Evolutionary conservation across 2,329 filamentous ascomycete species (phyloP).

Genomic region (Fusarium chlamydosporum): DNA sequence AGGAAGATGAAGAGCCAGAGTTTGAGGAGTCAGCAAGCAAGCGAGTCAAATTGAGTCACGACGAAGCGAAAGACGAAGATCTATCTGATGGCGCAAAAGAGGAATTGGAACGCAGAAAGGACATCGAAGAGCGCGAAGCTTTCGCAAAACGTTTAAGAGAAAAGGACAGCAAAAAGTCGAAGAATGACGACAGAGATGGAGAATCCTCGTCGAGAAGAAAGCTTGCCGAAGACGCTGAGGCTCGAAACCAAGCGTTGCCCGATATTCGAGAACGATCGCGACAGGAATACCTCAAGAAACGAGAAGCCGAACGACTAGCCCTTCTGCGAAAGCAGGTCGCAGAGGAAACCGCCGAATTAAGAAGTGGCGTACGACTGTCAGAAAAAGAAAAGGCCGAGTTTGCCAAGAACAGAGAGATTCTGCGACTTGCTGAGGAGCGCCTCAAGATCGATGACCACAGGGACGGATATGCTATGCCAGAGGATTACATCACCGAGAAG

Average conservation of each 20-base stretch:
- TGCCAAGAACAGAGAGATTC: conserved; percentile 85
- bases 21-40: conserved; percentile 80
- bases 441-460: conserved; percentile 90
- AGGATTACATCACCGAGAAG: conserved; percentile 95
- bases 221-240: conserved; percentile 68
- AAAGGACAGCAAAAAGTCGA: conserved; percentile 78
- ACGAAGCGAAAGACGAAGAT: conserved; percentile 62
- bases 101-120: conserved; percentile 72
- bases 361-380: conserved; percentile 80
- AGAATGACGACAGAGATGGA: conserved; percentile 74
- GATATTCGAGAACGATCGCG: conserved; percentile 87
- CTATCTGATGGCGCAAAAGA: conserved; percentile 72
- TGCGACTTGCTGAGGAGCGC: conserved; percentile 86
- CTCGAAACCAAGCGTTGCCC: conserved; percentile 78
- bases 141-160: conserved; percentile 82
- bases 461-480: conserved; percentile 93
- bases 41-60: conserved; percentile 74
- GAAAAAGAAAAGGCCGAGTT: conserved; percentile 89
- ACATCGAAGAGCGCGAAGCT: conserved; percentile 82
- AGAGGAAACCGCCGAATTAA: conserved; percentile 86
- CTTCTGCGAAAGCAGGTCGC: conserved; percentile 91
- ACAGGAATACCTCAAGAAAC: conserved; percentile 93
- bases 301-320: conserved; percentile 86
- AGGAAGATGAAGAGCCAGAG: conserved; percentile 67
- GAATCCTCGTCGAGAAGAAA: conserved; percentile 69